Conservation (phyloP, 257 asterid species). For the Apocynum venetum region DNA sequence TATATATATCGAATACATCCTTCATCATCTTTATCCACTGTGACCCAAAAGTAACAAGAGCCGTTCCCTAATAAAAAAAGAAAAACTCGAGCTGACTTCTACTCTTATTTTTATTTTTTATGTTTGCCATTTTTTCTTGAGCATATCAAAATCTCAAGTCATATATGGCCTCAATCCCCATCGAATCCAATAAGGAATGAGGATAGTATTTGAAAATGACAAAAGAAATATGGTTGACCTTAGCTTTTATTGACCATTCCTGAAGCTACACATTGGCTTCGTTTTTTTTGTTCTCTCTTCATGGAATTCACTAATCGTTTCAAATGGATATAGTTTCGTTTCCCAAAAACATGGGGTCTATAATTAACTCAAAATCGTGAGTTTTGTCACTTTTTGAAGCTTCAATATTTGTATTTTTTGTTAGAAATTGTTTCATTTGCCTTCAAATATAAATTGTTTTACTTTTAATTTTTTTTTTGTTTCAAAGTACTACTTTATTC, state of each 20-base stretch:
- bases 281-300: background rate
- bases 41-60: too few relatives aligned
- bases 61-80: too few relatives aligned
- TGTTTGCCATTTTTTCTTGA: background rate
- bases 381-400: background rate
- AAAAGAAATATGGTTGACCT: constrained; percentile 14
- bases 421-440: too few relatives aligned
- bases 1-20: too few relatives aligned
- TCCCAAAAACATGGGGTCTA: background rate
- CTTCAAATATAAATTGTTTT: too few relatives aligned
- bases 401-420: too few relatives aligned
- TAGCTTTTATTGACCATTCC: constrained; percentile 12
- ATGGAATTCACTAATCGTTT: background rate
- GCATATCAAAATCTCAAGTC: background rate
- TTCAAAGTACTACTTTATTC: too few relatives aligned
- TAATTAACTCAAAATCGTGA: background rate
- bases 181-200: background rate
- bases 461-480: too few relatives aligned
- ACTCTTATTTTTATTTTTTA: background rate
- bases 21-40: too few relatives aligned
- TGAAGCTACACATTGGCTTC: constrained; percentile 3
- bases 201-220: constrained; percentile 18
- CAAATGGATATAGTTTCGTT: background rate
- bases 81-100: too few relatives aligned
- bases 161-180: background rate